Percentiles rank a stretch among this genome's conserved stretches.
These are phyloP conservation scores for Hippophae gyantsensis DNA, from an alignment of 306 rosid species.

Conservation along the genomic window DNA sequence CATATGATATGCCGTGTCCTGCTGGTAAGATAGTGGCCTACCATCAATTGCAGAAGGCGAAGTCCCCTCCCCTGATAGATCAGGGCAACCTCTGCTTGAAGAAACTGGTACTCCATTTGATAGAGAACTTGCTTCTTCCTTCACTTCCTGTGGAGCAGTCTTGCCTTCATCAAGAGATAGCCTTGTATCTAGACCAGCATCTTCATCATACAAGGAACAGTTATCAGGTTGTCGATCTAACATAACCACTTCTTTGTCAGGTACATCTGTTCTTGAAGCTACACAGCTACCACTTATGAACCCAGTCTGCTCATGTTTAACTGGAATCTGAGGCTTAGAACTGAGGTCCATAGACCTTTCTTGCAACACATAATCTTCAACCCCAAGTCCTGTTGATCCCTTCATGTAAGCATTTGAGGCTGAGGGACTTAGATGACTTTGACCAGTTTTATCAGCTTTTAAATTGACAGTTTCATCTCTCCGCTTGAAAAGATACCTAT, in stretches of 20 bases:
- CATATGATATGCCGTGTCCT: slow-evolving; percentile 22
- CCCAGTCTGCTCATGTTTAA: slow-evolving; percentile 19
- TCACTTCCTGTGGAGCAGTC: slow-evolving; percentile 23
- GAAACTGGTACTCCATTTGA: slow-evolving; percentile 14
- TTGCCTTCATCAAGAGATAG: slow-evolving; percentile 35
- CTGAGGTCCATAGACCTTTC: slow-evolving; percentile 44
- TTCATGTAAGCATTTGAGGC: slow-evolving; percentile 32
- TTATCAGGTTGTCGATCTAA: slow-evolving; percentile 27
- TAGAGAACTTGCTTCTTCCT: slow-evolving; percentile 15
- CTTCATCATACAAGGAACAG: slow-evolving; percentile 22
- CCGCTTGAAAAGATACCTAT: slow-evolving; percentile 78
- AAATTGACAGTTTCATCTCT: slow-evolving; percentile 54
- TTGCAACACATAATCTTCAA: slow-evolving; percentile 40
- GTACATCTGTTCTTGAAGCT: slow-evolving; percentile 25
- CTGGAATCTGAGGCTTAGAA: slow-evolving; percentile 20
- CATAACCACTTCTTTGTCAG: slow-evolving; percentile 25
- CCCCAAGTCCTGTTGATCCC: slow-evolving; percentile 36
- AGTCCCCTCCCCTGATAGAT: slow-evolving; percentile 27
- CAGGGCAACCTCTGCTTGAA: slow-evolving; percentile 22
- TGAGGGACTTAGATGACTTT: slow-evolving; percentile 27
- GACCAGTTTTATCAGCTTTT: slow-evolving; percentile 11
- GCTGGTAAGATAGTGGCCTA: slow-evolving; percentile 26
- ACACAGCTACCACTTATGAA: background rate
- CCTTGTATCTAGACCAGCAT: slow-evolving; percentile 25
- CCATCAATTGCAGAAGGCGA: slow-evolving; percentile 22